Evolutionary conservation across 2,329 filamentous ascomycete species (phyloP).

Genomic region (Aureobasidium melanogenum): DNA sequence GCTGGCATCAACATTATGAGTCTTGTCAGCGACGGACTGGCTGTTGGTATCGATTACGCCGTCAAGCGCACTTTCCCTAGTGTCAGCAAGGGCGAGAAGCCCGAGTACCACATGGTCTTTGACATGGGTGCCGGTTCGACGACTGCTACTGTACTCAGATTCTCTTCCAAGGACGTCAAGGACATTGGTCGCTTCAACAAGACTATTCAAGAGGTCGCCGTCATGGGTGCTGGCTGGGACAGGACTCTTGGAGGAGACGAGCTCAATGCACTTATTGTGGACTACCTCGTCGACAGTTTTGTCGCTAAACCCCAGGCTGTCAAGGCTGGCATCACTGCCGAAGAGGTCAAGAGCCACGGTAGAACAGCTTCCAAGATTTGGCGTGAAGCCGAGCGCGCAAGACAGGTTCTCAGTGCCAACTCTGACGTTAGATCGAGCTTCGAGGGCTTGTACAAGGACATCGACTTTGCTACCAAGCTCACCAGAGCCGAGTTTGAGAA

Average conservation of each 20-base stretch:
- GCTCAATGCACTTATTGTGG: constrained; percentile 77
- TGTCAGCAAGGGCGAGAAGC: constrained; percentile 70
- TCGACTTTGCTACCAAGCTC: constrained; percentile 90
- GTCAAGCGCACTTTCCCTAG: constrained; percentile 83
- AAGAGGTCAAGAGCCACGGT: constrained; percentile 63
- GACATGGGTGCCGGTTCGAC: constrained; percentile 97
- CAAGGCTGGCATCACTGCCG: constrained; percentile 52
- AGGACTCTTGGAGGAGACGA: constrained; percentile 80
- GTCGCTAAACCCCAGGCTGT: constrained; percentile 56
- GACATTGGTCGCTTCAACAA: constrained; percentile 91
- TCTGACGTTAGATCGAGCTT: constrained; percentile 70
- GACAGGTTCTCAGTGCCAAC: constrained; percentile 91
- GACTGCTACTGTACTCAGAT: constrained; percentile 79
- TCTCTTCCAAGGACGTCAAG: constrained; percentile 83
- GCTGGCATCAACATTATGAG: constrained; percentile 80
- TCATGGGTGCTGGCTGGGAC: constrained; percentile 82
- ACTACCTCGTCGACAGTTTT: constrained; percentile 80
- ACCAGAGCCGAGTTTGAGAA: constrained; percentile 72
- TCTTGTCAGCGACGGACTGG: constrained; percentile 79
- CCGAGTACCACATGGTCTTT: constrained; percentile 87
- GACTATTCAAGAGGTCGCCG: constrained; percentile 89
- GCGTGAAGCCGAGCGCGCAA: constrained; percentile 80
- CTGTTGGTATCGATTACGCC: constrained; percentile 92
- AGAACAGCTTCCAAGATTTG: constrained; percentile 81
- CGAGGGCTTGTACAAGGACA: constrained; percentile 81